Base-by-base conservation (phyloP, 805 yeast genomes). In the Spencermartinsiella europaea region DNA sequence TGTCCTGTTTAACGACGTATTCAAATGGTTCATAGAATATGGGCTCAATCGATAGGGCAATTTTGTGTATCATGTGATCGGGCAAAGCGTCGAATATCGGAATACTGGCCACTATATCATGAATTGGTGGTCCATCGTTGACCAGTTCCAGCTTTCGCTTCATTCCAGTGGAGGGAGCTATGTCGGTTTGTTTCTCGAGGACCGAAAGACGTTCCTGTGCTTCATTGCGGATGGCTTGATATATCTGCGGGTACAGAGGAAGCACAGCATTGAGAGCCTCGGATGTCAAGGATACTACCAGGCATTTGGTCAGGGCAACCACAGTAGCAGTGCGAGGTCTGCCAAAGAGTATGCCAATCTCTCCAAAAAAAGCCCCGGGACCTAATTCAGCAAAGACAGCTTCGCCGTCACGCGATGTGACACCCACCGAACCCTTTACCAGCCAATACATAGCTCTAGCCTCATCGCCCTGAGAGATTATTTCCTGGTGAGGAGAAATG, bases 361-460 rank as follows among this genome's bases (percentile, higher is more conserved):
- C 91, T 12, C 93, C 93, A 60, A 84, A 85, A 52, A 81, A 83
- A 17, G 81, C 72, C 2, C 91, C 91, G 3, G 81, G 73, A 2
- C 75, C 73, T 5, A 84, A 65, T 58, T 81, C 88, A 1, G 90
- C 89, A 56, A 80, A 81, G 2, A 79, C 72, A 2, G 85, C 75
- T 63, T 84, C 91, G 22, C 88, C 90, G 59, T 84, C 93, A 1
- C 85, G 75, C 12, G 86, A 79, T 0, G 88, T 78, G 10, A 85
- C 87, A n/a, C 80, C 78, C 2, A 84, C 91, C 0, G 81, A 73
- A 2, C 93, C 93, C 56, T 83, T 76, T 14, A 84, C 63, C 34
- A 84, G 80, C 89, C 91, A 83, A 58, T 83, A 84, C 86, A 85
- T 83, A 17, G 90, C 76, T 54, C 75, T 76, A 1, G 88, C 80